Evolutionary conservation across 169 alveolate genomes (phyloP).

Genomic region (Hepatocystis sp.): DNA sequence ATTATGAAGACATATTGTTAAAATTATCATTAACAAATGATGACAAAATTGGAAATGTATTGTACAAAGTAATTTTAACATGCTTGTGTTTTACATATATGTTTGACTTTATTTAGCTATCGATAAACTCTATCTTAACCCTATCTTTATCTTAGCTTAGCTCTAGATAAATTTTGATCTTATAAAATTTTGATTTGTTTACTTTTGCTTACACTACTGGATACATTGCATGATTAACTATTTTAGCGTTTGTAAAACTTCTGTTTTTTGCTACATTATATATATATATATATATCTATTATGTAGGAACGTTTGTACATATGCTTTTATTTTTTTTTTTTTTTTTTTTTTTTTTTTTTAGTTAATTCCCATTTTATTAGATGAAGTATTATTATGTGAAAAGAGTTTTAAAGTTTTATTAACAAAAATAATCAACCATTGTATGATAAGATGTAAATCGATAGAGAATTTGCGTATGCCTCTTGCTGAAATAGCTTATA

Average conservation of each 20-base stretch:
- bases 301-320: no score
- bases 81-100: no score
- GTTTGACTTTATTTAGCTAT: no score
- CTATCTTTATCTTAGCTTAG: no score
- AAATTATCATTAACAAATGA: constrained; percentile 49
- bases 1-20: constrained; percentile 44
- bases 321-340: background rate
- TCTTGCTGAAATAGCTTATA: constrained; percentile 12
- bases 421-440: constrained; percentile 41
- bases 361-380: constrained; percentile 38
- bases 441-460: constrained; percentile 63
- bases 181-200: no score
- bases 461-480: constrained; percentile 25
- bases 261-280: no score
- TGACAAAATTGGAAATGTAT: constrained; percentile 56
- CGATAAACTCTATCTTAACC: no score
- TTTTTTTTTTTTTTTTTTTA: background rate
- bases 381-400: constrained; percentile 26
- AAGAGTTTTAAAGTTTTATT: constrained; percentile 5
- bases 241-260: no score
- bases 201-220: no score
- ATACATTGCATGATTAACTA: no score
- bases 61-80: constrained; percentile 31
- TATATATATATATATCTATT: no score
- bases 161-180: no score